Evolutionary conservation across 306 rosid species (phyloP).

Genomic region (Phaseolus lunatus): DNA sequence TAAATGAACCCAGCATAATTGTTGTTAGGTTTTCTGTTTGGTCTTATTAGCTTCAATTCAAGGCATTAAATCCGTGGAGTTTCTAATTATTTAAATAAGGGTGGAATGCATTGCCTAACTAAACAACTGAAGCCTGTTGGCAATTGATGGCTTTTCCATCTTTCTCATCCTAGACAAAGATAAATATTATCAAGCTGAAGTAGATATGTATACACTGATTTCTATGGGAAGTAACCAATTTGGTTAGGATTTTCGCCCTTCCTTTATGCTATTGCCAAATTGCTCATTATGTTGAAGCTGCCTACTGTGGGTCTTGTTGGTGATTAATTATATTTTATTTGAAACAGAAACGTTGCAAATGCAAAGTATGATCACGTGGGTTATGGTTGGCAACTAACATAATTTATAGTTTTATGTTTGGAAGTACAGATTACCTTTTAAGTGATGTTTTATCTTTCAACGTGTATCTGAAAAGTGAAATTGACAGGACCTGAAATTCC

Average conservation of each 20-base stretch:
- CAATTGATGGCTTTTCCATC: conserved; percentile 21
- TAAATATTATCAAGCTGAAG: neutral
- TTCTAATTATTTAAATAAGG: neutral
- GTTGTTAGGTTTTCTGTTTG: conserved; percentile 19
- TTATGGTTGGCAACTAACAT: conserved; percentile 55
- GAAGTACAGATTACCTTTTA: conserved; percentile 67
- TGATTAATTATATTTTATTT: conserved; percentile 7
- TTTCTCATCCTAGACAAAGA: neutral
- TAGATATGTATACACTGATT: neutral
- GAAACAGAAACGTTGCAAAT: conserved; percentile 22
- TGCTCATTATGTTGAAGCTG: neutral
- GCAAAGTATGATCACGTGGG: conserved; percentile 45
- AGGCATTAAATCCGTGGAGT: neutral
- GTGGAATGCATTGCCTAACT: neutral
- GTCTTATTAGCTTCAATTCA: neutral
- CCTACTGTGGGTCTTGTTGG: conserved; percentile 14
- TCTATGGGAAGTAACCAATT: neutral
- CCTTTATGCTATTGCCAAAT: neutral
- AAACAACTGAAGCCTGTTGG: neutral
- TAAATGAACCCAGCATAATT: neutral
- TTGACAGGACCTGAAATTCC: neutral
- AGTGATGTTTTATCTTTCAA: conserved; percentile 41
- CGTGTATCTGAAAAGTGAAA: conserved; percentile 20
- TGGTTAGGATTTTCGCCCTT: neutral
- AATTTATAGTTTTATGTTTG: conserved; percentile 48